Base-by-base conservation (phyloP, 768 basidiomycete species). In the Pulveroboletus sp. region DNA sequence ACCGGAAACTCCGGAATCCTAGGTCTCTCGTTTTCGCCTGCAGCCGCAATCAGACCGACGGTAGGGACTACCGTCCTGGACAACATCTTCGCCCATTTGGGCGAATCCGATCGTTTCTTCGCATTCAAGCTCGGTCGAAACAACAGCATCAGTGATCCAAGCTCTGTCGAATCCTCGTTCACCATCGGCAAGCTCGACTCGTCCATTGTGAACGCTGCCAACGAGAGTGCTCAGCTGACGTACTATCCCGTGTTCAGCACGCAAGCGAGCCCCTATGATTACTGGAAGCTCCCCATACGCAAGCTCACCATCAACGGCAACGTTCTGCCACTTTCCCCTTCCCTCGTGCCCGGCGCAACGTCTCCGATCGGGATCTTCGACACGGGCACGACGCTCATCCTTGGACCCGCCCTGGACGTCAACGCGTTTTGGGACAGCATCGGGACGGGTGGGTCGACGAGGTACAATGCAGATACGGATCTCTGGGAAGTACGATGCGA, bases 301-400 rank as follows among this genome's bases (percentile, higher is more conserved):
- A 62, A 62, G 37, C 53, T 83, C 47, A 76, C 72, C 11, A 64
- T 82, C 58, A 71, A 80, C 49, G 67, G 68, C 7, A 60, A 63
- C 20, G 39, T 61, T 0, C 67, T 84, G 30, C 45, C 63, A 1
- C 60, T 82, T 16, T 74, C 79, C 2, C 48, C 59, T 14, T 80
- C 82, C 14, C 72, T 73, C 47, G 67, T 80, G 23, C 61, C 55
- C 5, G 72, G 71, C 17, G 69, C 76, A 20, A 41, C 63, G 12
- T 56, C 67, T 2, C 73, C 75, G 0, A 75, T 85, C 42, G 82
- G 77, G 4, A 76, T 86, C 22, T 71, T 85, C 23, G 85, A 86
- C 58, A 81, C 81, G 22, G 82, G 82, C 4, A 81, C 79, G 22
- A 81, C 79, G 5, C 71, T 81, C 45, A 70, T 82, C 22, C 69